Conservation (phyloP, 164 flowering plant genomes). For the Vitis labrusca region DNA sequence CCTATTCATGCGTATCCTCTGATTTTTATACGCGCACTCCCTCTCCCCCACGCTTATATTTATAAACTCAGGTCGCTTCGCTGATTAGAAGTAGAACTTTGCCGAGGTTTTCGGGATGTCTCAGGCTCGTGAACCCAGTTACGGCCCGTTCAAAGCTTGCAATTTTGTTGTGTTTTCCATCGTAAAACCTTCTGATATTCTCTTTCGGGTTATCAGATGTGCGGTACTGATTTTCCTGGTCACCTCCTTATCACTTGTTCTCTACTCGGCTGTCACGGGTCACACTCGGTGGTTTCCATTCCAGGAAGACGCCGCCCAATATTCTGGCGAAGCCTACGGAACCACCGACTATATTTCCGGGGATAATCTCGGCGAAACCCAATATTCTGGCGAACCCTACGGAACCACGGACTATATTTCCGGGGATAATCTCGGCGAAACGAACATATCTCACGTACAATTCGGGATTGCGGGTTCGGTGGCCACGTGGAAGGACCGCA, state of each 20-base stretch:
- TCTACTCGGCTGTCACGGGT: conserved; percentile 24
- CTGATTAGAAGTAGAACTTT: not conserved
- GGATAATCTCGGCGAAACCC: not conserved
- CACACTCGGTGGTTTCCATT: conserved; percentile 8
- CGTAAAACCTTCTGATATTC: conserved; percentile 8
- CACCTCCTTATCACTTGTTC: conserved; percentile 25
- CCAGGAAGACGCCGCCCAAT: conserved; percentile 4
- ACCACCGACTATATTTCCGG: conserved; percentile 17
- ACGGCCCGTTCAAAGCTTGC: conserved; percentile 19
- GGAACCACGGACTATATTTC: conserved; percentile 19
- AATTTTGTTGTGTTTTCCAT: conserved; percentile 2
- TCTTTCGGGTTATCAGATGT: conserved; percentile 12
- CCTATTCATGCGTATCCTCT: too few relatives aligned
- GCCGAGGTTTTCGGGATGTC: conserved; percentile 5
- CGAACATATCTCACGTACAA: conserved; percentile 51
- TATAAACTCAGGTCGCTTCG: not conserved
- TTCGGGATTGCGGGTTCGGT: conserved; percentile 59
- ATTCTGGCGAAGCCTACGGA: not conserved
- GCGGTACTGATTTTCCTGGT: conserved; percentile 21
- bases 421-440: too few relatives aligned
- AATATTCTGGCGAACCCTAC: not conserved
- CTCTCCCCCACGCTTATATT: too few relatives aligned
- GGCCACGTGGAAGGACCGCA: conserved; percentile 49
- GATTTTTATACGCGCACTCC: too few relatives aligned
- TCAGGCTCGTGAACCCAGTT: conserved; percentile 21